Evolutionary conservation across 208 protist species (phyloP).

Genomic region (Endotrypanum monterogeii): DNA sequence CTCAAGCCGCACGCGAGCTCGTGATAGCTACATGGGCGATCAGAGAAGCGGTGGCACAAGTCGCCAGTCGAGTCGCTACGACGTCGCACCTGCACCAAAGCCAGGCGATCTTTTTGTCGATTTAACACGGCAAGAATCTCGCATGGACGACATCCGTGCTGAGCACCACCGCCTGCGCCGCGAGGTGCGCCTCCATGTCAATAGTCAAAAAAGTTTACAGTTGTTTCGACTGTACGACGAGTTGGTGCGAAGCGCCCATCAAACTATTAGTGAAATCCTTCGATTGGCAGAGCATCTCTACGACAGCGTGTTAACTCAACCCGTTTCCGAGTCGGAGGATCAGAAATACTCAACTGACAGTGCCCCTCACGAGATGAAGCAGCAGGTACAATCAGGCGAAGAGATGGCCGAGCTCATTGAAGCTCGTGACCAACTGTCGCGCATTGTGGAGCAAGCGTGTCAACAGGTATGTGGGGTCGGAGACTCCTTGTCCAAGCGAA

Average conservation of each 20-base stretch:
- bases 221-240: constrained; percentile 74
- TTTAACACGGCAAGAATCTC: constrained; percentile 16
- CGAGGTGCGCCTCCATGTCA: constrained; percentile 77
- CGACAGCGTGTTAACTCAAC: constrained; percentile 5
- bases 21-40: background rate
- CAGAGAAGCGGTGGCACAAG: background rate
- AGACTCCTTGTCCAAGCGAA: constrained; percentile 42
- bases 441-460: constrained; percentile 38
- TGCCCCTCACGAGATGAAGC: constrained; percentile 9
- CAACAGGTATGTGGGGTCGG: constrained; percentile 48
- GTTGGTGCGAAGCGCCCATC: constrained; percentile 38
- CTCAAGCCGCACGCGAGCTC: constrained; percentile 2
- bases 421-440: constrained; percentile 25
- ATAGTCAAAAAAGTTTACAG: constrained; percentile 61
- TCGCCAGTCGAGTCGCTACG: constrained; percentile 3
- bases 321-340: background rate
- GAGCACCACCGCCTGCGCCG: constrained; percentile 63
- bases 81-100: background rate
- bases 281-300: constrained; percentile 30
- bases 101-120: constrained; percentile 15
- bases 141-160: constrained; percentile 31
- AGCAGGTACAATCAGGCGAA: background rate
- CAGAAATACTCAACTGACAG: background rate
- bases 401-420: constrained; percentile 1
- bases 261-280: constrained; percentile 31